A percentile compares a stretch with the other conserved stretches of the same genome.
Conservation (phyloP, 2,329 filamentous ascomycete genomes). For the Cucurbitaria berberidis region DNA sequence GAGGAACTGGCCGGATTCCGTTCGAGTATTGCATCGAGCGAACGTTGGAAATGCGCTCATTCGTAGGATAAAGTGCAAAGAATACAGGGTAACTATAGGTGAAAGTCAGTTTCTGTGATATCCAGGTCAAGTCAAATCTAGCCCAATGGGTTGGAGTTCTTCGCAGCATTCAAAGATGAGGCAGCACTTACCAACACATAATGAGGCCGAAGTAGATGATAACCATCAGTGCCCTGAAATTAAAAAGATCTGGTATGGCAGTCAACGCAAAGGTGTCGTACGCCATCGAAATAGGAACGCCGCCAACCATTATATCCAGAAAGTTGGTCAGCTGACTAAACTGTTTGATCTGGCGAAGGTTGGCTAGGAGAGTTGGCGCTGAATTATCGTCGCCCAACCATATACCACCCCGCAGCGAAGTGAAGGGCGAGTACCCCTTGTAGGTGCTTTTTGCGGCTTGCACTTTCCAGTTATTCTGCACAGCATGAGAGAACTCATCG, state of each 20-base stretch:
- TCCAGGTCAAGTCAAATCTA: conserved; percentile 69
- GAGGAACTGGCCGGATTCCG: conserved; percentile 76
- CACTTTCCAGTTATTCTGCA: conserved; percentile 69
- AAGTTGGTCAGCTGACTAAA: conserved; percentile 24
- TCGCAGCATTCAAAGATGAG: too few species aligned
- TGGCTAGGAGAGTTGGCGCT: conserved; percentile 20
- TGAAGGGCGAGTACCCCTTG: conserved; percentile 44
- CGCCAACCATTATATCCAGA: conserved; percentile 20
- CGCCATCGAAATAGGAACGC: conserved; percentile 24
- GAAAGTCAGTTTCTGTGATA: conserved; percentile 64
- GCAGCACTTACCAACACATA: conserved; percentile 60
- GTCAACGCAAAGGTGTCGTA: conserved; percentile 22
- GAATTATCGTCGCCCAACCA: conserved; percentile 25
- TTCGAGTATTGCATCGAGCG: conserved; percentile 88
- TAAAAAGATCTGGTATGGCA: conserved; percentile 12
- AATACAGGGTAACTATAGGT: conserved; percentile 81
- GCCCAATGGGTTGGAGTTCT: conserved; percentile 40
- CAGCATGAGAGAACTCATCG: conserved; percentile 62
- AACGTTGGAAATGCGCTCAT: conserved; percentile 78
- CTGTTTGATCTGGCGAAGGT: conserved; percentile 51
- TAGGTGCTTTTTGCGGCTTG: conserved; percentile 28
- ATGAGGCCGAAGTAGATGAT: conserved; percentile 74
- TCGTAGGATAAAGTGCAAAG: conserved; percentile 83
- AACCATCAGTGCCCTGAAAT: conserved; percentile 57
- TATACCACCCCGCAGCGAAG: conserved; percentile 50